Base-by-base conservation (phyloP, 805 yeast genomes). In the Grigorovia yakushimaensis region DNA sequence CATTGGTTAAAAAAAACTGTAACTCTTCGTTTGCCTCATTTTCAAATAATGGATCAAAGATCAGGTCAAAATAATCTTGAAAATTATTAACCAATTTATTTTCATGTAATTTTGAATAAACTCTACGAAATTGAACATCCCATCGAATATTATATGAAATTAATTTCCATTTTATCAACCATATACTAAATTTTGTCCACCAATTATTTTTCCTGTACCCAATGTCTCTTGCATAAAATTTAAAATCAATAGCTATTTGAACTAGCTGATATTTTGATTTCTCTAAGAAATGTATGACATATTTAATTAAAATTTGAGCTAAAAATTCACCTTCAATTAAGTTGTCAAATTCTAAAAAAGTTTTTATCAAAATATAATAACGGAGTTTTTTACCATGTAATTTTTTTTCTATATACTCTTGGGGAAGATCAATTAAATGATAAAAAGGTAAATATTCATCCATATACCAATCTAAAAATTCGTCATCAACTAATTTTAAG, bases 61-160 rank as follows among this genome's bases (percentile, higher is more conserved):
- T 49, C 35, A 54, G 19, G 40, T 64, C 62, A 11, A 69, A 41
- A 47, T 51, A 69, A 1, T 63, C 67, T 49, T 65, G 64, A 39
- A 69, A 69, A 36, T 54, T 60, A 1, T 38, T 9, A 2, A 67
- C 62, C n/a, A 44, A 48, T 0, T 56, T 55, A 0, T 47, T 7
- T 6, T 47, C 38, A 40, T 49, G 60, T 35, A 68, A 51, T 7
- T 55, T 49, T 0, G 65, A 41, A 38, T 59, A 69, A 42, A 57
- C 54, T 48, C 73, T 61, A 24, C 64, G 56, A 2, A 69, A 54
- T 42, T 65, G 60, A 5, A 70, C 58, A 33, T 65, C 59, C 73
- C 73, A 70, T 18, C 67, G 65, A 13, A 69, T 60, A 44, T 70
- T 70, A 45, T 68, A 66, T 24, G 72, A 68, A 1, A 69, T 60